A percentile compares a stretch with the other conserved stretches of the same genome.
Conservation (phyloP, 257 asterid species). For the Thymus quinquecostatus region DNA sequence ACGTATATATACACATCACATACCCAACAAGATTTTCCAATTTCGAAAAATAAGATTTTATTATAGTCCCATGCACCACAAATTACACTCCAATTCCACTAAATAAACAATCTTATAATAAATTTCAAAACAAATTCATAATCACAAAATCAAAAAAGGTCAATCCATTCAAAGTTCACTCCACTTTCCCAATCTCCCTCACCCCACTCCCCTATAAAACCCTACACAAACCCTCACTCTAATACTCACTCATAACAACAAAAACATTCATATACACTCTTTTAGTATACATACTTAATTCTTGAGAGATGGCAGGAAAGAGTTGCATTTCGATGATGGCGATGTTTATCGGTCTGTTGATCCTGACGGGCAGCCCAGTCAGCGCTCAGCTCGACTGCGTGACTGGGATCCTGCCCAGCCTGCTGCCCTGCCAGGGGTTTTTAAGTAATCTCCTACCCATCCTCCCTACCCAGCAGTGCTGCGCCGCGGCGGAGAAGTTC, state of each 20-base stretch:
- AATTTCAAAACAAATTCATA: no score
- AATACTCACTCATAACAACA: not conserved
- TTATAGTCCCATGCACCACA: no score
- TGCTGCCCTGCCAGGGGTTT: conserved; percentile 20
- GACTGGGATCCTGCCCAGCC: conserved; percentile 7
- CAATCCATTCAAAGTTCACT: not conserved
- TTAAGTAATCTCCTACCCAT: conserved; percentile 11
- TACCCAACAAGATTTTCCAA: no score
- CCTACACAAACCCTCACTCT: not conserved
- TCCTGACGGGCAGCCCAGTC: not conserved
- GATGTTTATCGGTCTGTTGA: not conserved
- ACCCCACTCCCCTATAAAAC: not conserved
- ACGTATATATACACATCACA: no score
- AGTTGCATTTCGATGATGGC: not conserved
- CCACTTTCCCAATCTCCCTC: not conserved
- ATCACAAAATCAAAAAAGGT: not conserved
- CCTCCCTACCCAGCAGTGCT: not conserved
- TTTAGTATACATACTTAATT: no score
- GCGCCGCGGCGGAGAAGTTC: conserved; percentile 11
- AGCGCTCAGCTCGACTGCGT: conserved; percentile 14
- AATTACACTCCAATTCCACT: no score
- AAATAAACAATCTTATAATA: no score
- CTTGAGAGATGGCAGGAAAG: not conserved
- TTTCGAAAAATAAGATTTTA: no score
- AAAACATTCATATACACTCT: no score